Evolutionary conservation across 805 yeast species (phyloP).

Genomic region (Metschnikowia dekortorum): DNA sequence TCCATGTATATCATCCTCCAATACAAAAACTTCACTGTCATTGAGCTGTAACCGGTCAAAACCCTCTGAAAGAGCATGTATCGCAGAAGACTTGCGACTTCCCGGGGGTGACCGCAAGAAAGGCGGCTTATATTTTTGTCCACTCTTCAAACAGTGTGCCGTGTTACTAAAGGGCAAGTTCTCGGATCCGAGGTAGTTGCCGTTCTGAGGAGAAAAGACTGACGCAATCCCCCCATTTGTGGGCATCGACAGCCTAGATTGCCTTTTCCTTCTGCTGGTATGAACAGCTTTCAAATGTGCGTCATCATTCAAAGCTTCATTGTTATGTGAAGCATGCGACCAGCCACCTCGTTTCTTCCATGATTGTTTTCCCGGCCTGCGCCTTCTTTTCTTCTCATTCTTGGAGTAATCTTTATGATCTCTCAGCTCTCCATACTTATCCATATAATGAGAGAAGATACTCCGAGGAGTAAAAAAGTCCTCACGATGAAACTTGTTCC

Average conservation of each 20-base stretch:
- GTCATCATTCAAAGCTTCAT: constrained; percentile 1
- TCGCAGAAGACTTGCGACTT: constrained; percentile 26
- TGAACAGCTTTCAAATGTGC: background rate
- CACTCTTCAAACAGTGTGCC: constrained; percentile 2
- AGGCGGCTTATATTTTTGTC: constrained; percentile 41
- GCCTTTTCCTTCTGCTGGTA: constrained; percentile 5
- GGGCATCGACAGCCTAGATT: constrained; percentile 3
- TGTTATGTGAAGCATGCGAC: background rate
- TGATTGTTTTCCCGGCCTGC: constrained; percentile 19
- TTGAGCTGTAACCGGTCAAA: constrained; percentile 30
- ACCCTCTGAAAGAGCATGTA: constrained; percentile 33
- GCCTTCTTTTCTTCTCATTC: constrained; percentile 16
- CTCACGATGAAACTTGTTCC: constrained; percentile 49
- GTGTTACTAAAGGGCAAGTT: background rate
- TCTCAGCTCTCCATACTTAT: constrained; percentile 48
- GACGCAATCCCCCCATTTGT: background rate
- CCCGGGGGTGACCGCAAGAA: constrained; percentile 36
- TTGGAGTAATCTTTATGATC: constrained; percentile 12
- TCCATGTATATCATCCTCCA: constrained; percentile 33
- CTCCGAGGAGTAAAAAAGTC: constrained; percentile 79
- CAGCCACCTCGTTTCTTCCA: constrained; percentile 23
- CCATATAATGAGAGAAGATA: constrained; percentile 66
- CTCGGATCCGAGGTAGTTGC: background rate
- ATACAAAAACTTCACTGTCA: constrained; percentile 38
- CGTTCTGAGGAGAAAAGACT: background rate